phyloP scores from a whole-genome alignment of 371 early-diverging fungal genomes.

The Mucor piriformis region DNA sequence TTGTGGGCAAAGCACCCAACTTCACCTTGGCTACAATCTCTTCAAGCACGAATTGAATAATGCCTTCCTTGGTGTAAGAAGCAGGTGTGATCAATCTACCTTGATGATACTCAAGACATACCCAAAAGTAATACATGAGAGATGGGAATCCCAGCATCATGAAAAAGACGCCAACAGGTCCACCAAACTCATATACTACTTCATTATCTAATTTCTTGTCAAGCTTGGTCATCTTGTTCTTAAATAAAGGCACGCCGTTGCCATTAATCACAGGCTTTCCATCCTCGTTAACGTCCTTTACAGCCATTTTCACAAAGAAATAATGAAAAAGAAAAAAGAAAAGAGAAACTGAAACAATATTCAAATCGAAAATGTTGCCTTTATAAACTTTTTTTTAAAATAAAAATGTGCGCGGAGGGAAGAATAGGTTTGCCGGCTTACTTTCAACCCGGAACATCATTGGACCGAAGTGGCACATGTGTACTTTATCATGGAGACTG shows the following conservation, averaged over 20 bases:
- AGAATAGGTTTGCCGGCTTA: background rate
- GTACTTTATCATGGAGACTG: too few relatives aligned
- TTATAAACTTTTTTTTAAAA: conserved; percentile 5
- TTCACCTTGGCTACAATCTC: conserved; percentile 49
- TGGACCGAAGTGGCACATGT: too few relatives aligned
- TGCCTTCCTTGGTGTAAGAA: conserved; percentile 37
- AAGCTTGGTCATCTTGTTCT: conserved; percentile 34
- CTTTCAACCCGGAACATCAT: too few relatives aligned
- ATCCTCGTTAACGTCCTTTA: conserved; percentile 17
- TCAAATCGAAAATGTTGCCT: background rate
- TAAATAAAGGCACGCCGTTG: conserved; percentile 52
- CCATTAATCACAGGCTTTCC: conserved; percentile 19
- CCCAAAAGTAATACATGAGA: conserved; percentile 77
- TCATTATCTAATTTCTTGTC: conserved; percentile 64
- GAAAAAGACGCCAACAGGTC: conserved; percentile 65
- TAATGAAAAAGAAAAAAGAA: too few relatives aligned
- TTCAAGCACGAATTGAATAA: conserved; percentile 41
- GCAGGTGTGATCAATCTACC: conserved; percentile 60
- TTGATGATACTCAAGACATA: conserved; percentile 68
- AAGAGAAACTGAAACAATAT: background rate
- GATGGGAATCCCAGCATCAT: conserved; percentile 77
- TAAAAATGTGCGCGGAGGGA: conserved; percentile 9
- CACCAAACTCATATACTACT: conserved; percentile 75
- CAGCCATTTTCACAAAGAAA: conserved; percentile 13
- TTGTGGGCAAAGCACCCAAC: conserved; percentile 56